phyloP scores from a whole-genome alignment of 2,329 filamentous ascomycete genomes.

The Xylaria sp. region DNA sequence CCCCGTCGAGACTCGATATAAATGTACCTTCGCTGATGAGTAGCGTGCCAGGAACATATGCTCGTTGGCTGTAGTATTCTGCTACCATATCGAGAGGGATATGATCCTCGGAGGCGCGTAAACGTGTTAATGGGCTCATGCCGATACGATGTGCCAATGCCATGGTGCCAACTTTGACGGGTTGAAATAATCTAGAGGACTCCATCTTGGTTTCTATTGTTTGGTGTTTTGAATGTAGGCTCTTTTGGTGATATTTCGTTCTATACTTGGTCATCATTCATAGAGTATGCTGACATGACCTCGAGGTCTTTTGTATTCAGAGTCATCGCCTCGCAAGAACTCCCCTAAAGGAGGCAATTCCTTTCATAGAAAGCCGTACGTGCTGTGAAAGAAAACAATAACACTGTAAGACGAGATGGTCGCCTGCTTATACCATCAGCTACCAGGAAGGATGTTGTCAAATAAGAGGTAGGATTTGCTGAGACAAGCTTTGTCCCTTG shows the following conservation, averaged over 20 bases:
- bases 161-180: constrained; percentile 24
- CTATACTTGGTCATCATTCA: no score
- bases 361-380: no score
- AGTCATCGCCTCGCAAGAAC: no score
- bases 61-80: constrained; percentile 52
- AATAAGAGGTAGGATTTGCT: no score
- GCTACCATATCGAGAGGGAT: constrained; percentile 44
- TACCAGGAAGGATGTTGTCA: no score
- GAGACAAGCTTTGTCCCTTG: no score
- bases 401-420: no score
- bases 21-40: constrained; percentile 62
- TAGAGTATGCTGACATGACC: no score
- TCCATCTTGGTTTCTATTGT: not conserved
- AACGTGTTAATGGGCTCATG: constrained; percentile 59
- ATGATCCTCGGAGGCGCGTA: constrained; percentile 51
- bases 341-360: no score
- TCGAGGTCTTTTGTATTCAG: no score
- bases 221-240: not conserved
- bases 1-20: constrained; percentile 53
- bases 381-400: not conserved
- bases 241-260: no score
- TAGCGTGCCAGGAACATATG: constrained; percentile 49
- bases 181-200: constrained; percentile 23
- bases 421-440: no score
- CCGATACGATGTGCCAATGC: constrained; percentile 24